These are phyloP conservation scores for Phytophthora megakarya DNA, from an alignment of 352 stramenopile species.

Conservation along the genomic window DNA sequence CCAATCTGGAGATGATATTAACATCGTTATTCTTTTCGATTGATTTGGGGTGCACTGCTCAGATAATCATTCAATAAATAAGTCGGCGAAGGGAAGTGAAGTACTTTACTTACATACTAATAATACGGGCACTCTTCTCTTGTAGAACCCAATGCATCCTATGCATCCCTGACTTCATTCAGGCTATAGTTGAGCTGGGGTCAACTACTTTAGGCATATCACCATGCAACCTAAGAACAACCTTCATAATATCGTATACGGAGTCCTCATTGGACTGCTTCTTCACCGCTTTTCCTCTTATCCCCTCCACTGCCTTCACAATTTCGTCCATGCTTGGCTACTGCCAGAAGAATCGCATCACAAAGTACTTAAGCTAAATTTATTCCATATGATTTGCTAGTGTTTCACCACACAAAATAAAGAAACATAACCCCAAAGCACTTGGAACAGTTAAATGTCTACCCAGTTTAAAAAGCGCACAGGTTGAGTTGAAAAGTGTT, in stretches of 20 bases:
- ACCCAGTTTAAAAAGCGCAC: no score
- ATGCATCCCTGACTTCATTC: background rate
- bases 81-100: no score
- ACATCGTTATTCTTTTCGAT: background rate
- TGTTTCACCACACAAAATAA: no score
- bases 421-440: no score
- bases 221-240: background rate
- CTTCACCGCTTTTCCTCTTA: background rate
- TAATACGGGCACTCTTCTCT: background rate
- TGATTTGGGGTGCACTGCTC: background rate
- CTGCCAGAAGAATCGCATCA: background rate
- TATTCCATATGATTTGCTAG: no score
- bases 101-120: background rate
- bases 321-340: background rate
- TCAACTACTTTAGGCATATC: background rate
- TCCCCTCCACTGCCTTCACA: background rate
- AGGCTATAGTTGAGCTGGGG: background rate
- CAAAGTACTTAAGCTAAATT: no score
- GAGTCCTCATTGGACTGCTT: background rate
- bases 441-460: no score
- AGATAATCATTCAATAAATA: no score
- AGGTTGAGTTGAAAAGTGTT: no score
- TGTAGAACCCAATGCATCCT: background rate
- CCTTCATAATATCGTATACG: background rate
- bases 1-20: background rate